Evolutionary conservation across 2,329 filamentous ascomycete genomes (phyloP).

Genomic region (Exophiala mesophila): DNA sequence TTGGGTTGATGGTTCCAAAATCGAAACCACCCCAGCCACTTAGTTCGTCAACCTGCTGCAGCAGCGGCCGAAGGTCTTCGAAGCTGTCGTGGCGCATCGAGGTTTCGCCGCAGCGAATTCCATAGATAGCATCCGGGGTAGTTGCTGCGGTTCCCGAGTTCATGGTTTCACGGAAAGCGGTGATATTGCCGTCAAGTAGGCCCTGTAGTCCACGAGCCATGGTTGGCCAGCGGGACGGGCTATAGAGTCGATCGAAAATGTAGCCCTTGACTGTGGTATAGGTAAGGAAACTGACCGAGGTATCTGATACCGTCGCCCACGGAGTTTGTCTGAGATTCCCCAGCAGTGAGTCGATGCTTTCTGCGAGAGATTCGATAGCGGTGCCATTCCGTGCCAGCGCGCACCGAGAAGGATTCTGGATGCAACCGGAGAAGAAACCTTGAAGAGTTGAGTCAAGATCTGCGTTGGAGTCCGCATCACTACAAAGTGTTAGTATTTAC

Average conservation of each 20-base stretch:
- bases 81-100: slow-evolving; percentile 5
- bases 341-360: slow-evolving; percentile 1
- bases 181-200: slow-evolving; percentile 3
- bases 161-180: background rate
- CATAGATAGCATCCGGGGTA: slow-evolving; percentile 4
- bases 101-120: slow-evolving; percentile 15
- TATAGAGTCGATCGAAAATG: slow-evolving; percentile 5
- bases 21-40: background rate
- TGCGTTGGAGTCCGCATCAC: no score
- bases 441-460: slow-evolving; percentile 8
- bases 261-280: background rate
- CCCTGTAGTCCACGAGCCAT: slow-evolving; percentile 2
- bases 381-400: background rate
- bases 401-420: slow-evolving; percentile 2
- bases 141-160: background rate
- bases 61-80: background rate
- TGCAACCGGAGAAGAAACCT: slow-evolving; percentile 10
- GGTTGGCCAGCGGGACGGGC: slow-evolving; percentile 3
- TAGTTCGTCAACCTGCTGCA: background rate
- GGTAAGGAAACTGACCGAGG: background rate
- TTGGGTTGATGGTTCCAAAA: background rate
- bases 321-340: background rate
- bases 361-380: slow-evolving; percentile 2
- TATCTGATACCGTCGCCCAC: background rate
- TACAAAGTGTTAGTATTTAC: no score